Conservation (phyloP, 768 basidiomycete species). For the Tricholoma sp. region DNA sequence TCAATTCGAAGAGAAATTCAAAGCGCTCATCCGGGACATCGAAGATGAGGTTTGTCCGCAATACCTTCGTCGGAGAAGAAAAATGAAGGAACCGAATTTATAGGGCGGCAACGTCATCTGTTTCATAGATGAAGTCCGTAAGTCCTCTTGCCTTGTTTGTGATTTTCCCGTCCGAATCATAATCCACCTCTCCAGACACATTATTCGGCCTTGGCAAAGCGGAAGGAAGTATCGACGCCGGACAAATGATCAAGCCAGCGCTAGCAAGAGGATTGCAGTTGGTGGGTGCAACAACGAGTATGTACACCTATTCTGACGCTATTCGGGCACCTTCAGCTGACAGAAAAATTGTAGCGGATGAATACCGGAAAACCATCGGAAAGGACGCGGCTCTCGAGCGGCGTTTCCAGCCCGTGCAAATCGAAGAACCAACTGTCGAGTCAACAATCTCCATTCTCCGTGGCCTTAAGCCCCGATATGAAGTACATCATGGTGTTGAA, state of each 20-base stretch:
- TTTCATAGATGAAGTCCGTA: constrained; percentile 93
- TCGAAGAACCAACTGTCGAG: constrained; percentile 85
- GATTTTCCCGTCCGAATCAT: not conserved
- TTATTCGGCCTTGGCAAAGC: constrained; percentile 87
- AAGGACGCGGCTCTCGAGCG: constrained; percentile 91
- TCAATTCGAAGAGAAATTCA: too few species aligned
- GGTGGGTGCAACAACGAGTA: constrained; percentile 87
- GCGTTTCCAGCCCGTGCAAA: constrained; percentile 84
- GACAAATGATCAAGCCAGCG: constrained; percentile 91
- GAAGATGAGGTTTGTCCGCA: constrained; percentile 50
- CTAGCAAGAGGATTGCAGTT: constrained; percentile 83
- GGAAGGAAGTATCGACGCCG: constrained; percentile 89
- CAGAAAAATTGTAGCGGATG: constrained; percentile 49
- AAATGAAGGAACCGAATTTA: constrained; percentile 3
- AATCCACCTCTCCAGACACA: constrained; percentile 40
- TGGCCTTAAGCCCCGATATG: constrained; percentile 78
- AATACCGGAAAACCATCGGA: constrained; percentile 86
- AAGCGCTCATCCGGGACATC: too few species aligned
- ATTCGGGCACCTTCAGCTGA: not conserved
- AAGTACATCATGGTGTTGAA: constrained; percentile 91
- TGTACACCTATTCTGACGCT: constrained; percentile 18
- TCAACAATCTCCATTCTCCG: constrained; percentile 83
- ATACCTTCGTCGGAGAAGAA: constrained; percentile 9
- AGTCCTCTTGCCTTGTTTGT: constrained; percentile 25
- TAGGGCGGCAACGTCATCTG: constrained; percentile 78